Percentiles rank a stretch among this genome's conserved stretches.
Evolutionary conservation across 2,329 filamentous ascomycete species (phyloP).

Genomic region (Aspergillus sergii): DNA sequence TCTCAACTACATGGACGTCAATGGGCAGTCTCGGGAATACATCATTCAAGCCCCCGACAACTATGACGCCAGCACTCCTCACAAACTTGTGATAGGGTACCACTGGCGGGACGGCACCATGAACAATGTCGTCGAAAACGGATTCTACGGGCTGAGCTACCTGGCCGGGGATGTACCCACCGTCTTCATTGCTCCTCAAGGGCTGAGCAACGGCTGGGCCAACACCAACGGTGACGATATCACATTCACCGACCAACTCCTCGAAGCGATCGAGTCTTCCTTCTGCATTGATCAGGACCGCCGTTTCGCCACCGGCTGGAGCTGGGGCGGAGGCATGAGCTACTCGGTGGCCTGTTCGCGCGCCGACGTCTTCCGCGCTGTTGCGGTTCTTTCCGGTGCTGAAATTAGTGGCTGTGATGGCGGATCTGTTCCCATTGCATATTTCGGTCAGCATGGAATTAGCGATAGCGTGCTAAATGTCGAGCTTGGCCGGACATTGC

Average conservation of each 20-base stretch:
- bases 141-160: slow-evolving; percentile 18
- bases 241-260: slow-evolving; percentile 43
- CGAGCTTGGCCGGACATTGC: too few species aligned
- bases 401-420: too few species aligned
- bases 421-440: too few species aligned
- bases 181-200: too few species aligned
- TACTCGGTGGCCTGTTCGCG: slow-evolving; percentile 48
- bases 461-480: too few species aligned
- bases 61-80: slow-evolving; percentile 4
- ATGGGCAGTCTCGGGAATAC: slow-evolving; percentile 3
- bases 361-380: slow-evolving; percentile 42
- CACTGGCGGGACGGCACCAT: slow-evolving; percentile 10
- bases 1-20: neutral
- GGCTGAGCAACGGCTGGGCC: too few species aligned
- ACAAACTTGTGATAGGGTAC: slow-evolving; percentile 6
- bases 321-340: slow-evolving; percentile 49
- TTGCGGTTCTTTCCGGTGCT: slow-evolving; percentile 18
- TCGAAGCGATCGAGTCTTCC: slow-evolving; percentile 40
- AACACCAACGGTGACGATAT: too few species aligned
- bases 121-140: slow-evolving; percentile 6
- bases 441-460: too few species aligned
- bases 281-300: slow-evolving; percentile 48
- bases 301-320: slow-evolving; percentile 51
- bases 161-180: too few species aligned
- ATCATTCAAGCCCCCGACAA: slow-evolving; percentile 3